Evolutionary conservation across 495 filamentous ascomycete genomes (phyloP).

Genomic region (Umbilicaria muhlenbergii): DNA sequence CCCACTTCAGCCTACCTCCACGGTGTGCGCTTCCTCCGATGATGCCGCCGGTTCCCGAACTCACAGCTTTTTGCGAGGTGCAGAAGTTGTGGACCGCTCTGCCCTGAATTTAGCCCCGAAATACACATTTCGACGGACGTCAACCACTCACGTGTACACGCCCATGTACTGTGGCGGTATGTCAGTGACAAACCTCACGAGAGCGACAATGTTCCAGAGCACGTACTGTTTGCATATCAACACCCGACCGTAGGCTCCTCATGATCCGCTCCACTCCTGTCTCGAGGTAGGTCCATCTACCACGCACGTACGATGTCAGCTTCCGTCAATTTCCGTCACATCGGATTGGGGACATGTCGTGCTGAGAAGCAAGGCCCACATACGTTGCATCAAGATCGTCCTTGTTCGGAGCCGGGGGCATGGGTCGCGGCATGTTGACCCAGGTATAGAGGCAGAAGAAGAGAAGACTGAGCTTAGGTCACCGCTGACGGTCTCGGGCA

Average conservation of each 20-base stretch:
- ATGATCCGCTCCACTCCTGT: conserved; percentile 81
- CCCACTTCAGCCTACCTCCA: conserved; percentile 45
- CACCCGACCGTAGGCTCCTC: conserved; percentile 73
- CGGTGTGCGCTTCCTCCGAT: conserved; percentile 48
- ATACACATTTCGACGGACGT: too few species aligned
- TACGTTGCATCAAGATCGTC: conserved; percentile 78
- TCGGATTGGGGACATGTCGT: background rate
- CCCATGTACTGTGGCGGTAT: conserved; percentile 65
- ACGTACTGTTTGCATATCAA: conserved; percentile 80
- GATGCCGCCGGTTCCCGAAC: conserved; percentile 19
- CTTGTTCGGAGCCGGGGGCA: conserved; percentile 39
- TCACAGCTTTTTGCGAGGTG: conserved; percentile 86
- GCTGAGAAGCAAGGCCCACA: conserved; percentile 19
- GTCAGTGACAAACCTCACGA: conserved; percentile 16
- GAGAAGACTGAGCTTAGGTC: too few species aligned
- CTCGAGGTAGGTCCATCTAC: conserved; percentile 80
- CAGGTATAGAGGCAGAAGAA: background rate
- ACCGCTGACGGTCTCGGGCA: too few species aligned
- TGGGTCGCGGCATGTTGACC: conserved; percentile 11
- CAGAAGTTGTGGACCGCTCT: conserved; percentile 98
- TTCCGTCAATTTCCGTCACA: conserved; percentile 6
- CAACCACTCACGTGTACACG: conserved; percentile 66
- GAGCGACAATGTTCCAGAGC: background rate
- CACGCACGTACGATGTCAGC: conserved; percentile 5
- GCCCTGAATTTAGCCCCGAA: background rate